These are phyloP conservation scores for Colletotrichum cereale DNA, from an alignment of 2,329 filamentous ascomycete species.

Conservation along the genomic window DNA sequence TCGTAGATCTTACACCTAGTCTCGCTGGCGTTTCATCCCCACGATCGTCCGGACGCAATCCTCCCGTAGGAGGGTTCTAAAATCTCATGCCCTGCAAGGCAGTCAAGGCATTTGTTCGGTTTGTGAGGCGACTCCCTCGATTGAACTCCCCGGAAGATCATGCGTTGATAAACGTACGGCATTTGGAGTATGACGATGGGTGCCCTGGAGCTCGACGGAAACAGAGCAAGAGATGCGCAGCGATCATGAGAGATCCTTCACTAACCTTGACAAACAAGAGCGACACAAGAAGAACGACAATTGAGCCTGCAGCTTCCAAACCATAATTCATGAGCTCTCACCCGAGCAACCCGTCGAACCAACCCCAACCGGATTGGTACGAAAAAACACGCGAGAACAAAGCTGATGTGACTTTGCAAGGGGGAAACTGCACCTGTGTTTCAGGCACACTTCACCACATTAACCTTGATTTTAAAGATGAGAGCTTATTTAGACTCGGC, in stretches of 20 bases:
- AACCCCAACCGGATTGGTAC: background rate
- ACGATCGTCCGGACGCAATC: constrained; percentile 32
- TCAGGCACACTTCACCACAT: constrained; percentile 18
- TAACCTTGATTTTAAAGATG: constrained; percentile 30
- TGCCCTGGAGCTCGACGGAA: background rate
- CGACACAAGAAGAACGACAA: background rate
- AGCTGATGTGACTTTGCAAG: constrained; percentile 3
- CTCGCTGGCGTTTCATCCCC: constrained; percentile 34
- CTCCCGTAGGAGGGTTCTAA: background rate
- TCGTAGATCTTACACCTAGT: constrained; percentile 11
- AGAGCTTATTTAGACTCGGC: constrained; percentile 33
- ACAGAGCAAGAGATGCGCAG: constrained; percentile 5
- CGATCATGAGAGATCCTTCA: constrained; percentile 14
- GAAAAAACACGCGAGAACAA: constrained; percentile 4
- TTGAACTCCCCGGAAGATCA: constrained; percentile 9
- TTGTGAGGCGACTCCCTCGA: background rate
- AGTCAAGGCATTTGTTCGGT: background rate
- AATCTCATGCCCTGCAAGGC: background rate
- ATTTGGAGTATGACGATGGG: constrained; percentile 2
- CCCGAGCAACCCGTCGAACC: background rate
- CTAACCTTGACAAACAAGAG: background rate
- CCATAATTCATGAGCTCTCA: background rate
- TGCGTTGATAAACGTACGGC: constrained; percentile 3
- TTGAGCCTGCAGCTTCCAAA: background rate
- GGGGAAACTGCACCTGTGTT: constrained; percentile 22